Conservation (phyloP, 768 basidiomycete genomes). For the Tremella mesenterica region DNA sequence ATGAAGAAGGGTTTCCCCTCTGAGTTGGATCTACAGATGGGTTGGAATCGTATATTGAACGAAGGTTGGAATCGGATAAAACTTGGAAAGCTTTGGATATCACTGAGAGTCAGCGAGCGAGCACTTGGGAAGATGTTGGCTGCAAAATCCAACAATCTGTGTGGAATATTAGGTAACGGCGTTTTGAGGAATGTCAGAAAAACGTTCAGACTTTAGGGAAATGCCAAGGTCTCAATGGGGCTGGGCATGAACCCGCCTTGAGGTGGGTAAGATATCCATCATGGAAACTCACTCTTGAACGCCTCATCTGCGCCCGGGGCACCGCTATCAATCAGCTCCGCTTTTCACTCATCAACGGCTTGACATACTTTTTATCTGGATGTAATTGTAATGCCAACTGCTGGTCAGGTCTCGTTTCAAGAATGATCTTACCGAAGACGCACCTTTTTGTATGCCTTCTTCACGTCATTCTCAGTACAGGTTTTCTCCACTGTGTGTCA, state of each 20-base stretch:
- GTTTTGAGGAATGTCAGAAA: too few species aligned
- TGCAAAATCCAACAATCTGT: too few species aligned
- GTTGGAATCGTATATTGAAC: constrained; percentile 67
- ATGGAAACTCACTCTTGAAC: constrained; percentile 69
- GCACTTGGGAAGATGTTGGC: too few species aligned
- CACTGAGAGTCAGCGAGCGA: constrained; percentile 58
- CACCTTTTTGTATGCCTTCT: constrained; percentile 75
- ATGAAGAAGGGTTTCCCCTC: constrained; percentile 2
- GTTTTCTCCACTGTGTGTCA: constrained; percentile 37
- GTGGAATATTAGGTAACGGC: too few species aligned
- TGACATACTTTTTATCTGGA: constrained; percentile 43
- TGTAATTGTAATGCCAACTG: constrained; percentile 68
- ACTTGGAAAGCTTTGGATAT: constrained; percentile 97
- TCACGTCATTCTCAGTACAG: constrained; percentile 41
- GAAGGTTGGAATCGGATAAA: constrained; percentile 84
- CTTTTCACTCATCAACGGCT: background rate
- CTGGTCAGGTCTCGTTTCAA: too few species aligned
- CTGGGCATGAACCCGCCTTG: too few species aligned
- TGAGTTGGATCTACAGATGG: constrained; percentile 66
- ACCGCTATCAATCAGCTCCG: constrained; percentile 57
- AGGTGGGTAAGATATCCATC: background rate
- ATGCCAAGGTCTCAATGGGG: too few species aligned
- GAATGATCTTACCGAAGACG: too few species aligned
- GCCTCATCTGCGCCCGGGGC: constrained; percentile 98
- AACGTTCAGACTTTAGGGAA: too few species aligned